These are phyloP conservation scores for Metschnikowia vanudenii DNA, from an alignment of 805 yeast genomes.

Conservation along the genomic window DNA sequence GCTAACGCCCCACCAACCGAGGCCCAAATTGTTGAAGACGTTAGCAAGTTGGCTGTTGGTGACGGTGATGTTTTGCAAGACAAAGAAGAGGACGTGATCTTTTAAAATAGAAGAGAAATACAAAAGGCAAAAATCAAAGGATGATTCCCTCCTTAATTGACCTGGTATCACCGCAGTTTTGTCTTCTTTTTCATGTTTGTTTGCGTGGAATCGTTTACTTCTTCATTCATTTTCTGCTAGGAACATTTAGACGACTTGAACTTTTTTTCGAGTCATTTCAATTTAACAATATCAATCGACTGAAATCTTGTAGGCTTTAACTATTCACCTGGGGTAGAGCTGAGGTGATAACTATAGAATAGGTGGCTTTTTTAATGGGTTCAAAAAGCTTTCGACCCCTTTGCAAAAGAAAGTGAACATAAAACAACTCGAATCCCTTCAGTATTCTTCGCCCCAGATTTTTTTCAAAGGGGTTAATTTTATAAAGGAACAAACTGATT, in stretches of 20 bases:
- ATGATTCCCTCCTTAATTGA: no score
- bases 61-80: conserved; percentile 36
- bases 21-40: conserved; percentile 25
- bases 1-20: conserved; percentile 15
- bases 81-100: conserved; percentile 47
- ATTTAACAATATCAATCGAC: neutral
- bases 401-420: no score
- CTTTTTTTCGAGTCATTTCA: neutral
- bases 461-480: no score
- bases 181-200: neutral
- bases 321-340: no score
- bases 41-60: conserved; percentile 27
- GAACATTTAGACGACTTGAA: conserved; percentile 1
- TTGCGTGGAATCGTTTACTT: neutral
- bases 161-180: neutral
- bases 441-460: no score
- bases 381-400: no score
- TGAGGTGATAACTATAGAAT: no score
- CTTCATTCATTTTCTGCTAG: neutral
- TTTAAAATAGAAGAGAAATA: conserved; percentile 21
- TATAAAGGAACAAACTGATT: no score
- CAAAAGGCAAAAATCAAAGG: neutral
- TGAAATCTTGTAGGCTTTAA: no score
- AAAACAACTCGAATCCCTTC: no score
- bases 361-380: no score